Percentiles rank a stretch among this genome's conserved stretches.
These are phyloP conservation scores for Coleophoma crateriformis DNA, from an alignment of 2,329 filamentous ascomycete species.

Conservation along the genomic window DNA sequence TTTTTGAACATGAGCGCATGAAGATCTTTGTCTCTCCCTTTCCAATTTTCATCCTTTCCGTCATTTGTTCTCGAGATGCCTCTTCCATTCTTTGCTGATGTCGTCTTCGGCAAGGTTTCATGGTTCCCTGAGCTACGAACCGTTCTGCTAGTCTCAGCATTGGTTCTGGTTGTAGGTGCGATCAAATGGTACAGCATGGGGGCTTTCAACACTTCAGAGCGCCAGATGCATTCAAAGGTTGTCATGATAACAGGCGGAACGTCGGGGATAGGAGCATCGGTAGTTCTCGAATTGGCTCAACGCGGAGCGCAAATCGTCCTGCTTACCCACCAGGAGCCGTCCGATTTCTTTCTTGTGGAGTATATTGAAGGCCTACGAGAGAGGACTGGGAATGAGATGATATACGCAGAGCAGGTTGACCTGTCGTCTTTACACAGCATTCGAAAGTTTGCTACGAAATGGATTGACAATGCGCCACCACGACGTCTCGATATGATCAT, in stretches of 20 bases:
- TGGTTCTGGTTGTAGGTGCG: constrained; percentile 45
- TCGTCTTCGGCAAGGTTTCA: constrained; percentile 15
- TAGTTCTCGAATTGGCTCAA: constrained; percentile 67
- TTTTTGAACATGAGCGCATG: neutral
- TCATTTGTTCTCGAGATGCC: constrained; percentile 14
- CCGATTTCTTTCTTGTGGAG: constrained; percentile 85
- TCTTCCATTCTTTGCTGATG: constrained; percentile 22
- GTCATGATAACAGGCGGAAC: constrained; percentile 92
- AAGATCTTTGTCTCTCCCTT: neutral
- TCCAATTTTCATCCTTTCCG: neutral
- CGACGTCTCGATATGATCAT: constrained; percentile 86
- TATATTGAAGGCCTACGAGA: constrained; percentile 84
- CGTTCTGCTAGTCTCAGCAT: constrained; percentile 45
- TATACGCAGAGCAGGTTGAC: constrained; percentile 94
- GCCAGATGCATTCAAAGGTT: constrained; percentile 88
- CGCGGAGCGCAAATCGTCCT: constrained; percentile 89
- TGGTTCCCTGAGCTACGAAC: constrained; percentile 28
- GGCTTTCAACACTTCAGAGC: constrained; percentile 66
- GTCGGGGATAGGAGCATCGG: constrained; percentile 79
- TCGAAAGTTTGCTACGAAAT: constrained; percentile 89
- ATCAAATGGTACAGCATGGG: constrained; percentile 78
- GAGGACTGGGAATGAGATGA: constrained; percentile 73
- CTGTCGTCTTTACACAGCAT: constrained; percentile 84
- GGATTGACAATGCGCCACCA: constrained; percentile 93
- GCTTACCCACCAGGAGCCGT: constrained; percentile 74